phyloP scores from a whole-genome alignment of 1,284 basidiomycete genomes.

The Xanthoconium separans region DNA sequence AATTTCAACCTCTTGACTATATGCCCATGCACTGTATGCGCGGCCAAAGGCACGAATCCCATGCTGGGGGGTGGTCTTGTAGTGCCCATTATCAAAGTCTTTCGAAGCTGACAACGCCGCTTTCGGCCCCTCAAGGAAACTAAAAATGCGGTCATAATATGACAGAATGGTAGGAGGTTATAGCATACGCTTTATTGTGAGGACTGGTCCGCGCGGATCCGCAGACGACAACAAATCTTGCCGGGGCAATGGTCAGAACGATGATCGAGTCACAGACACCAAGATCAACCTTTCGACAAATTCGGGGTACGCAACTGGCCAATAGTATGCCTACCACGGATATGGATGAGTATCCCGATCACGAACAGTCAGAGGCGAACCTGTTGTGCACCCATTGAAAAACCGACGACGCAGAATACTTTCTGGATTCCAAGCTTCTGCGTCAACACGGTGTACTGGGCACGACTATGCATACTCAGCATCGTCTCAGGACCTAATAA shows the following conservation, averaged over 20 bases:
- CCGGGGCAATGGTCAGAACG: slow-evolving; percentile 1
- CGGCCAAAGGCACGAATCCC: slow-evolving; percentile 57
- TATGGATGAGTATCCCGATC: background rate
- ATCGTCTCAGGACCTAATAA: background rate
- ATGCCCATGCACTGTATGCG: slow-evolving; percentile 61
- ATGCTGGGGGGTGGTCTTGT: slow-evolving; percentile 45
- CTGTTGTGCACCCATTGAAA: slow-evolving; percentile 64
- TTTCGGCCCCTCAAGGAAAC: slow-evolving; percentile 62
- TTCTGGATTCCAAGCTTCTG: slow-evolving; percentile 47
- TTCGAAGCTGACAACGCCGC: slow-evolving; percentile 54
- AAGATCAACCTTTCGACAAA: slow-evolving; percentile 46
- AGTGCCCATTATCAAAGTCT: slow-evolving; percentile 57
- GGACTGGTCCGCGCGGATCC: slow-evolving; percentile 61
- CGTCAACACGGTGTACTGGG: slow-evolving; percentile 54
- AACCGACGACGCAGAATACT: slow-evolving; percentile 27
- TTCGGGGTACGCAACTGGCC: slow-evolving; percentile 60
- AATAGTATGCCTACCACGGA: slow-evolving; percentile 52
- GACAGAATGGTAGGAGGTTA: background rate
- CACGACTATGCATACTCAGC: slow-evolving; percentile 38
- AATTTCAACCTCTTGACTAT: slow-evolving; percentile 48
- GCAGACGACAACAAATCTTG: slow-evolving; percentile 52
- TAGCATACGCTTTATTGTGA: slow-evolving; percentile 56
- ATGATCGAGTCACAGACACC: background rate
- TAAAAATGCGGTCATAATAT: slow-evolving; percentile 18
- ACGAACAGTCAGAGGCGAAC: slow-evolving; percentile 22